Conservation (phyloP, 1,284 basidiomycete genomes). For the Meripilus lineatus region DNA sequence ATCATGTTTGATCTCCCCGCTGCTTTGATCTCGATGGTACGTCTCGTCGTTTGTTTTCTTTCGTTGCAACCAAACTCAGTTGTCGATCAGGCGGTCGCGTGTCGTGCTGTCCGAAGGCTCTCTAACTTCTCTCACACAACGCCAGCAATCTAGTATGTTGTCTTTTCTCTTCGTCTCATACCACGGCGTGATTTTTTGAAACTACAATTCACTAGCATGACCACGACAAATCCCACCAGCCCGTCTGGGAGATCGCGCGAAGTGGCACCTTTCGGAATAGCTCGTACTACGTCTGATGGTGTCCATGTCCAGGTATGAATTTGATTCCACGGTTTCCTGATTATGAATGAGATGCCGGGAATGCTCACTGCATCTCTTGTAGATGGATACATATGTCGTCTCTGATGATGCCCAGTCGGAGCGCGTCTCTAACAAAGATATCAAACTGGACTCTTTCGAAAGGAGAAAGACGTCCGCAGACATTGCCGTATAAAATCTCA, state of each 20-base stretch:
- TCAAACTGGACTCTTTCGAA: no score
- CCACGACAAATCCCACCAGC: background rate
- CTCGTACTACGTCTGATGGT: background rate
- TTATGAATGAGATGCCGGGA: no score
- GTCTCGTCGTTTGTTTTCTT: slow-evolving; percentile 14
- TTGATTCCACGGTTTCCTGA: no score
- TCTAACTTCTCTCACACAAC: background rate
- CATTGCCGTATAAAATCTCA: no score
- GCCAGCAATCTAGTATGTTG: background rate
- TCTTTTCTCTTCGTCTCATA: background rate
- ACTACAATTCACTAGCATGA: no score
- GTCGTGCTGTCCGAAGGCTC: slow-evolving; percentile 6
- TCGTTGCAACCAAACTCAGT: background rate
- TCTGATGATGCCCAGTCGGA: no score
- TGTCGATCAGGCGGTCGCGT: slow-evolving; percentile 2
- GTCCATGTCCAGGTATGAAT: background rate
- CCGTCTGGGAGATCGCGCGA: background rate
- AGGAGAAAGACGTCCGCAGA: no score
- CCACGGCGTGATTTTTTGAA: no score
- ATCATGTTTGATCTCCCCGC: slow-evolving; percentile 73
- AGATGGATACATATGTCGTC: no score
- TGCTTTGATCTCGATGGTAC: slow-evolving; percentile 59
- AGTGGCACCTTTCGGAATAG: background rate
- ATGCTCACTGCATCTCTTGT: no score
- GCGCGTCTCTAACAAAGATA: no score